Conservation (phyloP, 2,329 filamentous ascomycete species). For the Byssoonygena ceratinophila region DNA sequence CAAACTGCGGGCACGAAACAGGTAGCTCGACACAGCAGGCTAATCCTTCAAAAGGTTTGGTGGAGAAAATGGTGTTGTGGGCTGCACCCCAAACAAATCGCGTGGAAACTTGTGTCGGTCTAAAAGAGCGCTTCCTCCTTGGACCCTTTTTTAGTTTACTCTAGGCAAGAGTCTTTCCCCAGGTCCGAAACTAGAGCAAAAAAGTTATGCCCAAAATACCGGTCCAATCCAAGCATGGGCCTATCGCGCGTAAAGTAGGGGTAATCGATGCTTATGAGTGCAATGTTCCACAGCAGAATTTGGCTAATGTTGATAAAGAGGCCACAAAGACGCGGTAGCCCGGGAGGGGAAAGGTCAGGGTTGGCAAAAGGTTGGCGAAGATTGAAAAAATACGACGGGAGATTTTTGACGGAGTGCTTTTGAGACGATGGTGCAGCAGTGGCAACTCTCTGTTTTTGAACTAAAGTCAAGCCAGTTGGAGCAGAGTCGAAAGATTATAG, state of each 20-base stretch:
- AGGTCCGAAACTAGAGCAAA: background rate
- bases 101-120: slow-evolving; percentile 11
- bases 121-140: background rate
- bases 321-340: slow-evolving; percentile 8
- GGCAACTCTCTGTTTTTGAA: slow-evolving; percentile 13
- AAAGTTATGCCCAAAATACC: slow-evolving; percentile 5
- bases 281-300: background rate
- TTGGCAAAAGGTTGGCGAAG: background rate
- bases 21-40: slow-evolving; percentile 5
- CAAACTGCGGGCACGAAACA: slow-evolving; percentile 11
- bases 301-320: background rate
- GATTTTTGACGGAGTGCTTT: background rate
- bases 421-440: slow-evolving; percentile 12
- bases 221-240: slow-evolving; percentile 3
- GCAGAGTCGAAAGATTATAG: background rate
- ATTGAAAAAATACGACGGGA: slow-evolving; percentile 4
- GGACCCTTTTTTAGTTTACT: slow-evolving; percentile 6
- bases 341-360: slow-evolving; percentile 8
- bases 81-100: slow-evolving; percentile 9
- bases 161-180: background rate
- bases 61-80: slow-evolving; percentile 1
- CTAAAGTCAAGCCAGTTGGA: slow-evolving; percentile 11
- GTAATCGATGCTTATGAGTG: slow-evolving; percentile 5
- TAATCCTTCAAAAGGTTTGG: slow-evolving; percentile 7
- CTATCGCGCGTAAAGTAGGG: slow-evolving; percentile 2